These are phyloP conservation scores for Trichoderma endophyticum DNA, from an alignment of 2,329 filamentous ascomycete species.

Conservation along the genomic window DNA sequence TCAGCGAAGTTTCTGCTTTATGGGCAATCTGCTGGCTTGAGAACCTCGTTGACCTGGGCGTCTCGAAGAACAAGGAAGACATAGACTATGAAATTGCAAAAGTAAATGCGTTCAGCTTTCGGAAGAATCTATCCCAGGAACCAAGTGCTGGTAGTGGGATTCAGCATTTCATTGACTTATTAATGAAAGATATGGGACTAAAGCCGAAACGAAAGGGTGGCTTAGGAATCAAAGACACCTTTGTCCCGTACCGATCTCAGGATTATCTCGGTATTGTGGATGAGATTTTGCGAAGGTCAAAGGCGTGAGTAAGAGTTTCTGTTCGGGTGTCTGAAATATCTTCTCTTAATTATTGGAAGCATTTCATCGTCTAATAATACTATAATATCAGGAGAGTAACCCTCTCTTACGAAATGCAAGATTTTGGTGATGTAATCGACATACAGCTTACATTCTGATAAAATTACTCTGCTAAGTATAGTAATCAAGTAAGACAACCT, in stretches of 20 bases:
- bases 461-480: neutral
- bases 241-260: neutral
- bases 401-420: neutral
- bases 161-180: neutral
- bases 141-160: neutral
- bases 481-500: neutral
- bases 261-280: slow-evolving; percentile 4
- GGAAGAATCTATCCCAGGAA: neutral
- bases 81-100: slow-evolving; percentile 3
- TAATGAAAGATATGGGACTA: slow-evolving; percentile 1
- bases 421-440: neutral
- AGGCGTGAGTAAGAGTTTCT: neutral
- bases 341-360: neutral
- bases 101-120: neutral
- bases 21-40: slow-evolving; percentile 10
- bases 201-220: neutral
- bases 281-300: neutral
- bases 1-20: neutral
- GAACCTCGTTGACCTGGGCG: neutral
- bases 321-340: neutral
- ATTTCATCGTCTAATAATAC: neutral
- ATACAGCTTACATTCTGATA: neutral
- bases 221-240: neutral
- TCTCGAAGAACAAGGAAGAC: neutral
- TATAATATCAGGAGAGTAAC: neutral